A percentile compares a stretch with the other conserved stretches of the same genome.
phyloP scores from a whole-genome alignment of 2,329 filamentous ascomycete genomes.

The Kalmusia sp. region DNA sequence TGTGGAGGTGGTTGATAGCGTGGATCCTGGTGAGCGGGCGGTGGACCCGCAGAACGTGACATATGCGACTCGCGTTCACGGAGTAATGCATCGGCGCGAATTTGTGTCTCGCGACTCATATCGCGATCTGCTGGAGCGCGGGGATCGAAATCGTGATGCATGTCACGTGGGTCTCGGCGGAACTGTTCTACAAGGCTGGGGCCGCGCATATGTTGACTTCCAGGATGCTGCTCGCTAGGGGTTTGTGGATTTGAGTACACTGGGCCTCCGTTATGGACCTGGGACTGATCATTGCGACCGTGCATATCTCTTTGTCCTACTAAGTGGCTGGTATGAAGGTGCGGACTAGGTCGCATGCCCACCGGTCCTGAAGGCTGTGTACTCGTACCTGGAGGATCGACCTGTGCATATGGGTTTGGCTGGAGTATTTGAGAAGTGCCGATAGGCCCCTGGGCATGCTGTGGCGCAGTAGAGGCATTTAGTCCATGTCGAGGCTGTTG shows the following conservation, averaged over 20 bases:
- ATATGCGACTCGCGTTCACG: slow-evolving; percentile 36
- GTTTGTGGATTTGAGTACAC: slow-evolving; percentile 43
- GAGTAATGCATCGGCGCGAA: slow-evolving; percentile 34
- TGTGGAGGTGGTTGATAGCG: slow-evolving; percentile 36
- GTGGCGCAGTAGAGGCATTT: slow-evolving; percentile 25
- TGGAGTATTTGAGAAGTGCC: slow-evolving; percentile 39
- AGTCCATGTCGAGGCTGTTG: slow-evolving; percentile 34
- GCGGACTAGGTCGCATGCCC: slow-evolving; percentile 47
- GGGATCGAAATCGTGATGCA: slow-evolving; percentile 36
- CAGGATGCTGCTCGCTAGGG: slow-evolving; percentile 35
- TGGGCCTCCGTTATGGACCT: slow-evolving; percentile 36
- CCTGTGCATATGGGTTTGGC: slow-evolving; percentile 46
- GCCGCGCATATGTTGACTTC: slow-evolving; percentile 31
- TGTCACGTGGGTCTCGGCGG: slow-evolving; percentile 39
- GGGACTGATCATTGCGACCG: slow-evolving; percentile 41
- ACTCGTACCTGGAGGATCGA: slow-evolving; percentile 40
- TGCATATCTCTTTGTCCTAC: slow-evolving; percentile 37
- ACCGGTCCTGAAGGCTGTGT: slow-evolving; percentile 37
- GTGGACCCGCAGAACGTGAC: slow-evolving; percentile 24
- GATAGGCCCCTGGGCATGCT: slow-evolving; percentile 19
- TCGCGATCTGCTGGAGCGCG: slow-evolving; percentile 43
- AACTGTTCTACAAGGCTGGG: slow-evolving; percentile 35
- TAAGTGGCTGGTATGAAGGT: slow-evolving; percentile 37
- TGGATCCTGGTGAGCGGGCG: slow-evolving; percentile 33
- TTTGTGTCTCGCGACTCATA: slow-evolving; percentile 39